These are phyloP conservation scores for Raddia distichophylla DNA, from an alignment of 176 grass and related monocot species.

Conservation along the genomic window DNA sequence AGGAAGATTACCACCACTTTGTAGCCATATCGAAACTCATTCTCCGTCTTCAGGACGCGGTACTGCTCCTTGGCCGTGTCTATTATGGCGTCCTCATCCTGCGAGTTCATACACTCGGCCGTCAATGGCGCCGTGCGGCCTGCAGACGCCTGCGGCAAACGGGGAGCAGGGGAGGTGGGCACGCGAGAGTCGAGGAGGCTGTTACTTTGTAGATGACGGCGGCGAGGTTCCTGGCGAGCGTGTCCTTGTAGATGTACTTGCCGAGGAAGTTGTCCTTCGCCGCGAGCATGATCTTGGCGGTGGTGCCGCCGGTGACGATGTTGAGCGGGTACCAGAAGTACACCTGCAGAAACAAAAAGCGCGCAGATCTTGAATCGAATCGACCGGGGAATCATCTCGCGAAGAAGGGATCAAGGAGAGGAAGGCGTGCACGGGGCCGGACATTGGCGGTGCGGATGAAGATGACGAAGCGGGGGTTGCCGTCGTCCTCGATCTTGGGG, in stretches of 20 bases:
- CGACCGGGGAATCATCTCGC: neutral
- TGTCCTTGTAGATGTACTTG: slow-evolving; percentile 97
- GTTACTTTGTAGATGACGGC: slow-evolving; percentile 82
- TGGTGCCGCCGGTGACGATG: slow-evolving; percentile 80
- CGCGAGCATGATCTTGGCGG: slow-evolving; percentile 94
- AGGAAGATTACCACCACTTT: slow-evolving; percentile 83
- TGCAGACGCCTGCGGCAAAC: neutral
- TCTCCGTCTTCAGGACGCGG: slow-evolving; percentile 66
- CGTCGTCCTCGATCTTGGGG: slow-evolving; percentile 86
- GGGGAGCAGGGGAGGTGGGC: slow-evolving; percentile 5
- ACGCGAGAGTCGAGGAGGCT: neutral
- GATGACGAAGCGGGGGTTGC: slow-evolving; percentile 90
- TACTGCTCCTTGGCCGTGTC: slow-evolving; percentile 69
- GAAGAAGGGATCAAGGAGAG: neutral
- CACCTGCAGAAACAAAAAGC: slow-evolving; percentile 51
- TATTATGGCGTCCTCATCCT: slow-evolving; percentile 91
- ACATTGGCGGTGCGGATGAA: slow-evolving; percentile 91
- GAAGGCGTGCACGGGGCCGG: neutral
- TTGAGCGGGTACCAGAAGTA: slow-evolving; percentile 98
- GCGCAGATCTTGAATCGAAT: neutral
- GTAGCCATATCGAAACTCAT: slow-evolving; percentile 84
- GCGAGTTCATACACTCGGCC: too few relatives aligned
- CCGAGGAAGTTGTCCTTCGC: slow-evolving; percentile 97
- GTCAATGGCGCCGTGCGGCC: too few relatives aligned
- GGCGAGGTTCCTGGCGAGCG: slow-evolving; percentile 79